Evolutionary conservation across 768 basidiomycete genomes (phyloP).

Genomic region (Boletus pseudopeckii): DNA sequence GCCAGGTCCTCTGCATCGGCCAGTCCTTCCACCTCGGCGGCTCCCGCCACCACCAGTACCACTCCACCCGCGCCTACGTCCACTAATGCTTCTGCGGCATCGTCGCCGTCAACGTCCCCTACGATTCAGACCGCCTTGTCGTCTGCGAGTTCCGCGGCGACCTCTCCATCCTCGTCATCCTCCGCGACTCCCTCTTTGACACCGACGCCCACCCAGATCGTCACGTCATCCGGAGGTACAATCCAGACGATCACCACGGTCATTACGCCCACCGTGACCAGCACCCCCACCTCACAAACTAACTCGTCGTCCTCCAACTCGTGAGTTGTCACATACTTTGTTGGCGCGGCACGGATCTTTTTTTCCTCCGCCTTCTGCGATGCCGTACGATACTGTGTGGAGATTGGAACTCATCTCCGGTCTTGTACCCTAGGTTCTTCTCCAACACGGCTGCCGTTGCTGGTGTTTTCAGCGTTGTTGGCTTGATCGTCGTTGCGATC

Average conservation of each 20-base stretch:
- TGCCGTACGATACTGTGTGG: too few relatives aligned
- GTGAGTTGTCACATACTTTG: slow-evolving; percentile 16
- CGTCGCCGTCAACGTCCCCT: background rate
- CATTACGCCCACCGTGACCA: background rate
- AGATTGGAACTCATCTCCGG: slow-evolving; percentile 4
- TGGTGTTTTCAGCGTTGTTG: slow-evolving; percentile 68
- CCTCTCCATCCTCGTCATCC: slow-evolving; percentile 7
- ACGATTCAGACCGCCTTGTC: background rate
- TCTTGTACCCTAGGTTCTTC: slow-evolving; percentile 52
- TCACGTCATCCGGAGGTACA: slow-evolving; percentile 6
- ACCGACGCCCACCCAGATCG: background rate
- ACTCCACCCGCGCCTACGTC: slow-evolving; percentile 5
- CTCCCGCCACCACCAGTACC: background rate
- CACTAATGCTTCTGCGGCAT: background rate
- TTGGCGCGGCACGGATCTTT: background rate
- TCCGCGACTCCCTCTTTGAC: background rate
- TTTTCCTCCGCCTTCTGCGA: too few relatives aligned
- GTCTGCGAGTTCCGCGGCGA: background rate
- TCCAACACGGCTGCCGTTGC: slow-evolving; percentile 69
- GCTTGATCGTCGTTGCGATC: slow-evolving; percentile 53
- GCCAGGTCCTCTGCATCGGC: background rate
- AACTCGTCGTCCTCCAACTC: slow-evolving; percentile 15
- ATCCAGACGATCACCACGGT: slow-evolving; percentile 7
- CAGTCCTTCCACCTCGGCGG: background rate
- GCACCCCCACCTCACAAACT: background rate